A percentile compares a stretch with the other conserved stretches of the same genome.
Evolutionary conservation across 2,329 filamentous ascomycete genomes (phyloP).

Genomic region (Cercospora sojina): DNA sequence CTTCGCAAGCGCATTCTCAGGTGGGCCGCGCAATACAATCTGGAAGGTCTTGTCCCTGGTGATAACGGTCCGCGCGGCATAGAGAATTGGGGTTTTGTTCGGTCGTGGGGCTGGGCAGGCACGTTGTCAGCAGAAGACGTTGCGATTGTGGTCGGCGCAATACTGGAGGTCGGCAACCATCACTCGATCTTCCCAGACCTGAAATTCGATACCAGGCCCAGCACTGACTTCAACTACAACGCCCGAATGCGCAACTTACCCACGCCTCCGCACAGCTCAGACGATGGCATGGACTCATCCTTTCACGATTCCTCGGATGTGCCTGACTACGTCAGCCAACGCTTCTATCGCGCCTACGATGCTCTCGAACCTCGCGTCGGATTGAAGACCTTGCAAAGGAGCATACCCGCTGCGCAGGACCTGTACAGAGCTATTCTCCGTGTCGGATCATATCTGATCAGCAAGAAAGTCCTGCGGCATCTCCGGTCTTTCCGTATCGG

Average conservation of each 20-base stretch:
- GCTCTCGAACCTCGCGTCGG: slow-evolving; percentile 53
- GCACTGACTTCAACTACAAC: slow-evolving; percentile 31
- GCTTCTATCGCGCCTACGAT: slow-evolving; percentile 62
- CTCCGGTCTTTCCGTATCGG: slow-evolving; percentile 91
- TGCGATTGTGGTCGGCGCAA: slow-evolving; percentile 84
- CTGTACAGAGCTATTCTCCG: slow-evolving; percentile 90
- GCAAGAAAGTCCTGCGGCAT: slow-evolving; percentile 91
- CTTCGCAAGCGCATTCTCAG: slow-evolving; percentile 81
- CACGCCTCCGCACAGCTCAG: slow-evolving; percentile 37
- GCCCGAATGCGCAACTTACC: slow-evolving; percentile 34
- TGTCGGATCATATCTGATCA: slow-evolving; percentile 85
- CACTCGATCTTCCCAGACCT: slow-evolving; percentile 24
- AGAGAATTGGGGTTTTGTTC: slow-evolving; percentile 94
- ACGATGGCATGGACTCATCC: slow-evolving; percentile 32
- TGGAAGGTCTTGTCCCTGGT: slow-evolving; percentile 87
- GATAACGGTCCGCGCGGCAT: slow-evolving; percentile 67
- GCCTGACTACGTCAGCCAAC: slow-evolving; percentile 49
- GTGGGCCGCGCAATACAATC: slow-evolving; percentile 88
- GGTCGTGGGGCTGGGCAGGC: slow-evolving; percentile 96
- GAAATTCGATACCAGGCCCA: slow-evolving; percentile 19
- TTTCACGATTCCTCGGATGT: slow-evolving; percentile 26
- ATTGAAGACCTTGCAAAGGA: slow-evolving; percentile 71
- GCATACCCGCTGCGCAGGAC: slow-evolving; percentile 80
- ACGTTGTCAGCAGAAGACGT: slow-evolving; percentile 92
- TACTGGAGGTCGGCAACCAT: slow-evolving; percentile 76